Conservation (phyloP, 495 filamentous ascomycete genomes). For the Penicillium pancosmium region DNA sequence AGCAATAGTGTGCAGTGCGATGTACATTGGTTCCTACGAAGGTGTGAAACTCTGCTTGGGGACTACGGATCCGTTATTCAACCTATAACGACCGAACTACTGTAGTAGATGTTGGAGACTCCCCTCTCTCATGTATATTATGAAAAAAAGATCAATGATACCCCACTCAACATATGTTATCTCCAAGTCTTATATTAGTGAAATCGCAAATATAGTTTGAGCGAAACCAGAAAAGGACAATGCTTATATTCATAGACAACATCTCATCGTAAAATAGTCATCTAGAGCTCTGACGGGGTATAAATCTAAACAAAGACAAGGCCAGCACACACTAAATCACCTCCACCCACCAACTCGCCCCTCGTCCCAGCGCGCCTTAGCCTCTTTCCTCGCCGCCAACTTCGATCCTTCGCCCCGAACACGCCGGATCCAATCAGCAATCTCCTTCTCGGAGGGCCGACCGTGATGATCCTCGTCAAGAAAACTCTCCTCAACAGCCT, state of each 20-base stretch:
- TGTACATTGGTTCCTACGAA: constrained; percentile 19
- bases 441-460: constrained; percentile 73
- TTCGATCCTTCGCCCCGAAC: constrained; percentile 75
- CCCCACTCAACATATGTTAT: not conserved
- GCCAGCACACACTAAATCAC: constrained; percentile 42
- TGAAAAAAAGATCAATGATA: not conserved
- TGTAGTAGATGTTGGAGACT: not conserved
- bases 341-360: constrained; percentile 92
- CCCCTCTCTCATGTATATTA: not conserved
- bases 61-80: not conserved
- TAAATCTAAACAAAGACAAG: not conserved
- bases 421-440: constrained; percentile 77
- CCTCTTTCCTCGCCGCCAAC: constrained; percentile 74
- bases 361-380: constrained; percentile 92
- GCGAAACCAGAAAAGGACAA: no score
- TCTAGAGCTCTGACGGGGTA: not conserved
- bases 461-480: constrained; percentile 62
- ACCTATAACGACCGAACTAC: no score
- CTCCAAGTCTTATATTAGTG: no score
- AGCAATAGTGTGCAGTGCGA: constrained; percentile 9
- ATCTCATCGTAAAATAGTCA: not conserved
- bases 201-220: not conserved
- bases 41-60: constrained; percentile 11
- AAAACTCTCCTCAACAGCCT: constrained; percentile 87
- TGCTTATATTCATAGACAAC: no score